Evolutionary conservation across 768 basidiomycete genomes (phyloP).

Genomic region (Hemileccinum impolitum): DNA sequence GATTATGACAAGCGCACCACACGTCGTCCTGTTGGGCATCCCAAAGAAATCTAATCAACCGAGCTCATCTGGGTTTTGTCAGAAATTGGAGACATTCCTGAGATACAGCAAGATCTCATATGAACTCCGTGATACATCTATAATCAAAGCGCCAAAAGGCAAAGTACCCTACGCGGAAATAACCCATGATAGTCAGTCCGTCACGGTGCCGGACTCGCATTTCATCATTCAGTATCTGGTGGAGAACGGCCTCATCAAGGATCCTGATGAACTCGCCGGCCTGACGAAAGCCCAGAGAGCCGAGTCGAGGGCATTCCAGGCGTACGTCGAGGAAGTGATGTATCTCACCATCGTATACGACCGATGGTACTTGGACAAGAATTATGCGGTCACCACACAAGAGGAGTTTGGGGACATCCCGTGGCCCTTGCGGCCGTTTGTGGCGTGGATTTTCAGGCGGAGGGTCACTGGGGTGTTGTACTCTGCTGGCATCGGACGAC

Average conservation of each 20-base stretch:
- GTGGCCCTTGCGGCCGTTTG: slow-evolving; percentile 20
- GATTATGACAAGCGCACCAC: slow-evolving; percentile 17
- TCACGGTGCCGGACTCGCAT: slow-evolving; percentile 30
- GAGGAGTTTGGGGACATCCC: slow-evolving; percentile 15
- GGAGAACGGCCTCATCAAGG: slow-evolving; percentile 20
- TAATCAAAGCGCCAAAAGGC: slow-evolving; percentile 30
- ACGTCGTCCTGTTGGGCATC: slow-evolving; percentile 27
- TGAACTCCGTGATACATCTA: slow-evolving; percentile 23
- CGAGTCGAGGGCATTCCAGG: slow-evolving; percentile 35
- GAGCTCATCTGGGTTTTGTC: slow-evolving; percentile 31
- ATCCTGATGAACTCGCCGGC: slow-evolving; percentile 26
- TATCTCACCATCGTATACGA: slow-evolving; percentile 28
- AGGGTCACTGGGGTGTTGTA: slow-evolving; percentile 17
- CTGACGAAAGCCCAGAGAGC: slow-evolving; percentile 27
- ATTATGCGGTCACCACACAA: slow-evolving; percentile 14
- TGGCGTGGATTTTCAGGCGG: slow-evolving; percentile 23
- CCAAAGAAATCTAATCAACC: slow-evolving; percentile 20
- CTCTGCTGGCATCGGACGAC: slow-evolving; percentile 28
- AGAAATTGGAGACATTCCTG: slow-evolving; percentile 34
- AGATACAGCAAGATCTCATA: slow-evolving; percentile 25
- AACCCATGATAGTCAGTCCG: slow-evolving; percentile 17
- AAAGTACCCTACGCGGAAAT: slow-evolving; percentile 34
- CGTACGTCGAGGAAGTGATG: slow-evolving; percentile 30
- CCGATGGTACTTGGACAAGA: slow-evolving; percentile 30
- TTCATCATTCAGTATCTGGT: slow-evolving; percentile 34